These are phyloP conservation scores for Saccharomycopsis crataegensis DNA, from an alignment of 1,139 yeast genomes.

Conservation along the genomic window DNA sequence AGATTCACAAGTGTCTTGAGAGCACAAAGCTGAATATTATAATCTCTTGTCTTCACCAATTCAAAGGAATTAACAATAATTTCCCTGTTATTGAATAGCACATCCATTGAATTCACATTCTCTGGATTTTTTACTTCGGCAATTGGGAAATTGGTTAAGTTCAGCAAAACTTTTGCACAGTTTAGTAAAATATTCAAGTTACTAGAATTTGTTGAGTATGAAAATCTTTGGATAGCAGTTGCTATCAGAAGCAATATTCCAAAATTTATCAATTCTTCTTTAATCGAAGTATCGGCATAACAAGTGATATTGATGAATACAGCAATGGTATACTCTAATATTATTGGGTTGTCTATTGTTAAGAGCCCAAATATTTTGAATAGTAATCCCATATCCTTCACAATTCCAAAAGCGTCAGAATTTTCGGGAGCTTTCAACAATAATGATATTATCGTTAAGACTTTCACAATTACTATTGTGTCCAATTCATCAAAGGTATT, in stretches of 20 bases:
- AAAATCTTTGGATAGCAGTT: no score
- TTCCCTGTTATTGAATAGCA: not conserved
- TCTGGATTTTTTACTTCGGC: not conserved
- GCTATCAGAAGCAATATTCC: slow-evolving; percentile 1
- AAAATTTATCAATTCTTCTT: not conserved
- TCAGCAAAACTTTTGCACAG: slow-evolving; percentile 2
- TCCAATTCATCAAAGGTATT: no score
- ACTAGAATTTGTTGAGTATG: not conserved
- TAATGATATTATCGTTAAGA: no score
- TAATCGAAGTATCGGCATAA: not conserved
- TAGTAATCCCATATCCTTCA: no score
- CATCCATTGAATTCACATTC: not conserved
- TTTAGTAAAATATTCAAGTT: not conserved
- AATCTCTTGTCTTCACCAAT: not conserved
- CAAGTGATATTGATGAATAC: slow-evolving; percentile 4
- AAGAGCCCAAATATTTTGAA: not conserved
- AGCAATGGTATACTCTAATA: slow-evolving; percentile 2
- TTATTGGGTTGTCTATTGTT: not conserved
- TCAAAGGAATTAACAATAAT: not conserved
- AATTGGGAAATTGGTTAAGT: not conserved
- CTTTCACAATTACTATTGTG: no score
- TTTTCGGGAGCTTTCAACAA: no score
- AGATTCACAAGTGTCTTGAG: not conserved
- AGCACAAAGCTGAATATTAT: slow-evolving; percentile 1
- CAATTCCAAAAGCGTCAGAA: no score